Conservation (phyloP, 164 flowering plant genomes). For the Stephania japonica region DNA sequence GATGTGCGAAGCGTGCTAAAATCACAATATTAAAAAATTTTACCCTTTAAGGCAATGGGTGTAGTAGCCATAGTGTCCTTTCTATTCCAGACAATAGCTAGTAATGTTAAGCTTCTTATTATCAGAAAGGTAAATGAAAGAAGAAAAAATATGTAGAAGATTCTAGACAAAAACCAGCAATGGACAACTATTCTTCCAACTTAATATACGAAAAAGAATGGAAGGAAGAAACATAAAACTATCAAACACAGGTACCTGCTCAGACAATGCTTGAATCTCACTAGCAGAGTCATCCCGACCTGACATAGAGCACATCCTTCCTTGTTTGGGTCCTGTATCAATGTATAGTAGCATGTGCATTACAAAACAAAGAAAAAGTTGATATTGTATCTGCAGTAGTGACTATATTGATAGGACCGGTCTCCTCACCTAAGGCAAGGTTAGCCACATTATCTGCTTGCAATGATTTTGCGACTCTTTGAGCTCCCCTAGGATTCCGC, state of each 20-base stretch:
- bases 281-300: conserved; percentile 27
- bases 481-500: conserved; percentile 34
- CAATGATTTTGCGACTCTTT: conserved; percentile 53
- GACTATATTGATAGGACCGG: conserved; percentile 36
- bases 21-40: background rate
- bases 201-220: background rate
- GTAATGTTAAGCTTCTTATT: background rate
- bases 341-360: conserved; percentile 3
- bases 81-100: background rate
- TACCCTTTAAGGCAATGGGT: background rate
- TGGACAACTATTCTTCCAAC: background rate
- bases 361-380: background rate
- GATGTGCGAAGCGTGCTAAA: background rate
- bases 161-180: background rate
- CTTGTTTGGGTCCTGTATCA: conserved; percentile 39
- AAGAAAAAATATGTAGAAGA: background rate
- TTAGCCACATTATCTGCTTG: conserved; percentile 45
- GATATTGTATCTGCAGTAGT: conserved; percentile 8
- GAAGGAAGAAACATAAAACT: background rate
- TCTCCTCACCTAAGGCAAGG: conserved; percentile 27
- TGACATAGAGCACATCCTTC: conserved; percentile 25
- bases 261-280: conserved; percentile 43
- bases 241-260: conserved; percentile 40
- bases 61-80: background rate
- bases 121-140: background rate